Base-by-base conservation (phyloP, 2,329 filamentous ascomycete genomes). In the Diaporthe sp. region DNA sequence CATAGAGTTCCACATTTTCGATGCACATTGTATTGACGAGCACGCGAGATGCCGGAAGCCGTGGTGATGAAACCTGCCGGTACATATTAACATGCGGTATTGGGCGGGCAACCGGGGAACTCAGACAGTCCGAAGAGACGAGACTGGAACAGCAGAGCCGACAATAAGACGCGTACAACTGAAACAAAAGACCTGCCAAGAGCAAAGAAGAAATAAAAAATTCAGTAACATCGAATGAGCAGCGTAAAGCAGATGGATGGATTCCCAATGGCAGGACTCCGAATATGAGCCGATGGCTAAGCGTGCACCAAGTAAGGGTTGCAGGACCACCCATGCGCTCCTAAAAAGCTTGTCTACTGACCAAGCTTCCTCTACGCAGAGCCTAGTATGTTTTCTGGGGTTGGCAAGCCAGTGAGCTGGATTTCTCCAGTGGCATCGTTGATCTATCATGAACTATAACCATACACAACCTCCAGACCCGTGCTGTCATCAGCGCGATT, bases 401-500 rank as follows among this genome's bases (percentile, higher is more conserved):
- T 4, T 2, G 19, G 33, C 12, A 5, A n/a, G 30, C 1, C 17
- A 19, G n/a, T 35, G 30, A 1, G 7, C 0, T 22, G 19, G 10
- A 10, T 8, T 15, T n/a, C 28, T n/a, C 10, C n/a, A n/a, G 25
- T 15, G n/a, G 10, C 5, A 22, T 9, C 12, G 13, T 35, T 22
- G 13, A 50, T 25, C 50, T 19, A 25, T 8, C 42, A 50, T 35
- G 42, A 15, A 22, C 3, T 9, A 28, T 67, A 52, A 10, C 64
- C 64, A 25, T 67, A 67, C 8, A 17, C n/a, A 52, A 67, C 45
- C 9, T 52, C 64, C 22, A 67, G 28, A 12, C 45, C 64, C 45
- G 45, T 52, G 30, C 45, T 67, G 22, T 67, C 45, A 67, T 67
- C 45, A 25, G 45, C 64, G 8, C 64, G 64, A 52, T 52, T 52